Evolutionary conservation across 2,329 filamentous ascomycete genomes (phyloP).

Genomic region (Neopestalotiopsis rosae): DNA sequence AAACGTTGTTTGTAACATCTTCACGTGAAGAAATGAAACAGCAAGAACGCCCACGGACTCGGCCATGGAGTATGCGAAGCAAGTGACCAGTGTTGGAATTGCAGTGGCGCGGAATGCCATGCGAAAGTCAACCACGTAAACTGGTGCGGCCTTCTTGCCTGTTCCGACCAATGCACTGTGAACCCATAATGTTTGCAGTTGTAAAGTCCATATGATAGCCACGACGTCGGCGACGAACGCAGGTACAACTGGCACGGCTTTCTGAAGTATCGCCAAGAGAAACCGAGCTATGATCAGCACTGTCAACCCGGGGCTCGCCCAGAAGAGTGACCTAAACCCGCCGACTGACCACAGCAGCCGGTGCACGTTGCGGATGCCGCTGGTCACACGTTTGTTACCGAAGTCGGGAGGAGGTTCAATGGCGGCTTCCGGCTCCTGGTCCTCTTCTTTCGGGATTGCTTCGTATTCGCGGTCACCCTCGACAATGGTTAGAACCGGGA

Average conservation of each 20-base stretch:
- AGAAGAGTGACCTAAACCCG: constrained; percentile 69
- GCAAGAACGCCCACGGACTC: not conserved
- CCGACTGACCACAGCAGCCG: constrained; percentile 63
- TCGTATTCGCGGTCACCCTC: constrained; percentile 57
- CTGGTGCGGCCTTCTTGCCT: constrained; percentile 64
- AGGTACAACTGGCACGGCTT: constrained; percentile 41
- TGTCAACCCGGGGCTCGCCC: constrained; percentile 62
- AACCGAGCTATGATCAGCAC: constrained; percentile 38
- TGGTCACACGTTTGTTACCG: constrained; percentile 44
- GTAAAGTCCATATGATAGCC: constrained; percentile 64
- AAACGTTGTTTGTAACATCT: not conserved
- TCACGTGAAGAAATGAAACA: not conserved
- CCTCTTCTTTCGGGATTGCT: constrained; percentile 39
- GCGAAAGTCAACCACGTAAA: constrained; percentile 68
- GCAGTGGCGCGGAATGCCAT: constrained; percentile 70
- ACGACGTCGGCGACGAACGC: constrained; percentile 56
- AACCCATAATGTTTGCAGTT: constrained; percentile 77
- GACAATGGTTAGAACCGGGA: constrained; percentile 56
- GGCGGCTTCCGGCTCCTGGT: constrained; percentile 32
- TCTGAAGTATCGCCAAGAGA: constrained; percentile 48
- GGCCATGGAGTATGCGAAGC: not conserved
- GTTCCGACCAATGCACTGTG: constrained; percentile 79
- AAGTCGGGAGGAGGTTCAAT: constrained; percentile 36
- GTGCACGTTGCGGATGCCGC: constrained; percentile 50
- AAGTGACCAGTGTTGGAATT: constrained; percentile 66